Evolutionary conservation across 768 basidiomycete genomes (phyloP), one percentile per base, ranked within the genome.

Genomic region (Lactifluus pinguis): DNA sequence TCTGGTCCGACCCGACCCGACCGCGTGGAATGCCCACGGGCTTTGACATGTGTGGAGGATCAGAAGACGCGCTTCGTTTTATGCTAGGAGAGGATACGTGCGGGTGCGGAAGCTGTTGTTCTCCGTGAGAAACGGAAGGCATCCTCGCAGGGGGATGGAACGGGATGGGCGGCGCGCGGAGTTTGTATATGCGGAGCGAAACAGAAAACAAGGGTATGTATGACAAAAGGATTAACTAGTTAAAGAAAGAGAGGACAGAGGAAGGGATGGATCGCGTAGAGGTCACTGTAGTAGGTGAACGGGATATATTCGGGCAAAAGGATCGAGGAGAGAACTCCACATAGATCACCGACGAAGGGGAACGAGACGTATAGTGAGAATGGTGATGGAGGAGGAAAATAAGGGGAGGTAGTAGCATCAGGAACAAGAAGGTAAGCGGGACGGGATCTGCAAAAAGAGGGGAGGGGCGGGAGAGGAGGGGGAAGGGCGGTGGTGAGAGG

Each of bases 61-160:
- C 54, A 55, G 44, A 55, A 55, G 54, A 36, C n/a, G 42, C 11
- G 53, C 54, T 34, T 47, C 42, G 30, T 14, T 25, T 47, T 34
- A 55, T 21, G 45, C 34, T 55, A 17, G 47, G 55, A 41, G 56
- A 42, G 49, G 30, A 34, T 34, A 36, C 44, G 54, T 6, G 19
- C 30, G 45, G 49, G 54, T 6, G 19, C 30, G 45, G 49, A 30
- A 39, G 29, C 14, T 36, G 49, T 34, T 38, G 21, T 58, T 58
- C 30, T 51, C 49, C 57, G 57, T 58, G 57, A 51, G 57, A 58
- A 58, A 50, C 49, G 57, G 49, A 58, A 38, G 7, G 52, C 39
- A 42, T 8, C 1, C 17, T 42, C 15, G 5, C 41, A 42, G 15
- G 9, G 21, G 29, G 8, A 17, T 30, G 19, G 21, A 34, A 17